Evolutionary conservation across 768 basidiomycete species (phyloP).

Genomic region (Serendipita sp.): DNA sequence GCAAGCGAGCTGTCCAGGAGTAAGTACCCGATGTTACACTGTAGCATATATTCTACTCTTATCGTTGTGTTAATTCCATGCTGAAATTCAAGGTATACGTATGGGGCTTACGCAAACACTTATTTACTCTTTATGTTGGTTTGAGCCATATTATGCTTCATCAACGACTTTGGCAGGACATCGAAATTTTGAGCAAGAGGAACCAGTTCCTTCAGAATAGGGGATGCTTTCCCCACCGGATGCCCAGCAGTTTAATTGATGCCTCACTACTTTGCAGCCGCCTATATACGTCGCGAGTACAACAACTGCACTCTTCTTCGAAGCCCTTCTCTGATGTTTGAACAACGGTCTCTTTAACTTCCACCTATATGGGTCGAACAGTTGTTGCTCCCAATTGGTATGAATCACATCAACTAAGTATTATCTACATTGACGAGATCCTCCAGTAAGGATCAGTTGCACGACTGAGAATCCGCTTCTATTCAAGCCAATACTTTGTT

Average conservation of each 20-base stretch:
- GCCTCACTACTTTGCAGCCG: too few relatives aligned
- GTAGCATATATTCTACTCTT: not conserved
- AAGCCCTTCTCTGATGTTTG: too few relatives aligned
- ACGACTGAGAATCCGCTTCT: too few relatives aligned
- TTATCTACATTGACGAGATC: too few relatives aligned
- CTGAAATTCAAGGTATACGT: not conserved
- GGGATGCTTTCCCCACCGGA: slow-evolving; percentile 32
- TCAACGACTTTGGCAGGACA: slow-evolving; percentile 29
- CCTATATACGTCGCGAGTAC: too few relatives aligned
- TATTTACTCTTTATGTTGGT: not conserved
- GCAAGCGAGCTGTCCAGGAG: not conserved
- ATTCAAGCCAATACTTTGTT: too few relatives aligned
- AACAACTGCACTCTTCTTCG: too few relatives aligned
- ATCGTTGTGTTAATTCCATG: not conserved
- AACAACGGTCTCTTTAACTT: too few relatives aligned
- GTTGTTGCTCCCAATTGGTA: too few relatives aligned
- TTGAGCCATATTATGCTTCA: not conserved
- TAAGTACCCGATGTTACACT: not conserved
- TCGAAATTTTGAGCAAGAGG: slow-evolving; percentile 40
- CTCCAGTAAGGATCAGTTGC: too few relatives aligned
- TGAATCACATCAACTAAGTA: too few relatives aligned
- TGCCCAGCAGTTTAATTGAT: slow-evolving; percentile 9
- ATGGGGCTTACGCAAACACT: not conserved
- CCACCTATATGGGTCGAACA: too few relatives aligned
- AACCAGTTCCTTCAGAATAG: slow-evolving; percentile 52